These are phyloP conservation scores for Phaeomoniella chlamydospora DNA, from an alignment of 2,329 filamentous ascomycete genomes.

Conservation along the genomic window DNA sequence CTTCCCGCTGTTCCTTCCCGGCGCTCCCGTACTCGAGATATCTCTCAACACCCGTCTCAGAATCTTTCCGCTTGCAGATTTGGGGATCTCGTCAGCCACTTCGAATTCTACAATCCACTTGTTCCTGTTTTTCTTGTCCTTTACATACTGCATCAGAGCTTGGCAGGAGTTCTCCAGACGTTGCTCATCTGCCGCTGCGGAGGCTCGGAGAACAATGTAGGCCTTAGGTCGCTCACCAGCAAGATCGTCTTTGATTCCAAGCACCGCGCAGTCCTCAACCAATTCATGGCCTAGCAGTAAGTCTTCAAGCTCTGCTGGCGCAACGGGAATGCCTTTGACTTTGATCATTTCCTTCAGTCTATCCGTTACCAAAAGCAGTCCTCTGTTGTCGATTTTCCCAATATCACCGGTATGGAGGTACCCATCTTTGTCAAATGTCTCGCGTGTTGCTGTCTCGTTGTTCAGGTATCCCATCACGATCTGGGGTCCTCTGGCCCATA, in stretches of 20 bases:
- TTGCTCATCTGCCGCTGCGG: slow-evolving; percentile 7
- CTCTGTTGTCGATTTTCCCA: slow-evolving; percentile 40
- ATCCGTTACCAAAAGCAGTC: slow-evolving; percentile 43
- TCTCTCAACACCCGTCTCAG: slow-evolving; percentile 46
- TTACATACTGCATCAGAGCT: slow-evolving; percentile 45
- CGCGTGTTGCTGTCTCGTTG: slow-evolving; percentile 53
- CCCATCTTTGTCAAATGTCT: slow-evolving; percentile 49
- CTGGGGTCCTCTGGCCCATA: slow-evolving; percentile 66
- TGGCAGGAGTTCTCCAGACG: slow-evolving; percentile 18
- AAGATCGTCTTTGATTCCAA: slow-evolving; percentile 39
- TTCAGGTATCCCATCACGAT: slow-evolving; percentile 68
- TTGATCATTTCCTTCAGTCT: slow-evolving; percentile 57
- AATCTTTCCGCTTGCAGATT: slow-evolving; percentile 63
- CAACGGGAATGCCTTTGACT: slow-evolving; percentile 48
- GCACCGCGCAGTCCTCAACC: slow-evolving; percentile 43
- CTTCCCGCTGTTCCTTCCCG: not conserved
- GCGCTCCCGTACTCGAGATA: slow-evolving; percentile 8
- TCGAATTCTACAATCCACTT: slow-evolving; percentile 35
- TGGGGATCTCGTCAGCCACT: slow-evolving; percentile 42
- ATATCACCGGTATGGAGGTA: slow-evolving; percentile 54
- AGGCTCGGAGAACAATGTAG: slow-evolving; percentile 34
- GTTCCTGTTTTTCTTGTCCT: slow-evolving; percentile 47
- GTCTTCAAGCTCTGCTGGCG: slow-evolving; percentile 51
- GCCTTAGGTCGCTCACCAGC: slow-evolving; percentile 43
- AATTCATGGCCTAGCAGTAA: slow-evolving; percentile 40